Evolutionary conservation across 2,329 filamentous ascomycete genomes (phyloP).

Genomic region (Aspergillus nomiae): DNA sequence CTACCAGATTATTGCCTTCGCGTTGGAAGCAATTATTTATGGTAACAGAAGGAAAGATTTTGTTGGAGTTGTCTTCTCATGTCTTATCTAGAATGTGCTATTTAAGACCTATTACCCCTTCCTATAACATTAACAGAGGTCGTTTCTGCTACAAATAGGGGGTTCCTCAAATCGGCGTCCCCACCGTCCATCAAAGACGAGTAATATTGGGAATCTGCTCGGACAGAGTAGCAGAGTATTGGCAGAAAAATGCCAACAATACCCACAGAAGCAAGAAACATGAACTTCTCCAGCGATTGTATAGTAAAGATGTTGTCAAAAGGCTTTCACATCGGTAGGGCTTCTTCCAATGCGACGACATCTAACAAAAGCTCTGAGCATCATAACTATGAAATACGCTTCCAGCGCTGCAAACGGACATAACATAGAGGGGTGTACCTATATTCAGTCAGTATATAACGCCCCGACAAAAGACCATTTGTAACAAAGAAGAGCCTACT

Average conservation of each 20-base stretch:
- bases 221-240: background rate
- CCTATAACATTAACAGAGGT: no score
- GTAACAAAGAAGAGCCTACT: conserved; percentile 25
- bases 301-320: background rate
- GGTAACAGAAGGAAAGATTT: no score
- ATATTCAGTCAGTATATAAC: background rate
- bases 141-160: no score
- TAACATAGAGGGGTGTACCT: background rate
- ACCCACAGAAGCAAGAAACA: background rate
- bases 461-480: background rate
- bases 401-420: background rate
- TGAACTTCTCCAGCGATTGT: background rate
- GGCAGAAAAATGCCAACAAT: no score
- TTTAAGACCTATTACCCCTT: no score
- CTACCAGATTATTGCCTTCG: no score
- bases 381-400: background rate
- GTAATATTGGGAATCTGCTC: background rate
- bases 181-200: no score
- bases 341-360: background rate
- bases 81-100: no score
- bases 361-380: background rate
- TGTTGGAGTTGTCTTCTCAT: no score
- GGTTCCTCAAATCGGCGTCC: no score
- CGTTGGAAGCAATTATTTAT: no score
- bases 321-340: background rate